These are phyloP conservation scores for Nakazawaea molendinolei DNA, from an alignment of 805 yeast genomes.

Conservation along the genomic window DNA sequence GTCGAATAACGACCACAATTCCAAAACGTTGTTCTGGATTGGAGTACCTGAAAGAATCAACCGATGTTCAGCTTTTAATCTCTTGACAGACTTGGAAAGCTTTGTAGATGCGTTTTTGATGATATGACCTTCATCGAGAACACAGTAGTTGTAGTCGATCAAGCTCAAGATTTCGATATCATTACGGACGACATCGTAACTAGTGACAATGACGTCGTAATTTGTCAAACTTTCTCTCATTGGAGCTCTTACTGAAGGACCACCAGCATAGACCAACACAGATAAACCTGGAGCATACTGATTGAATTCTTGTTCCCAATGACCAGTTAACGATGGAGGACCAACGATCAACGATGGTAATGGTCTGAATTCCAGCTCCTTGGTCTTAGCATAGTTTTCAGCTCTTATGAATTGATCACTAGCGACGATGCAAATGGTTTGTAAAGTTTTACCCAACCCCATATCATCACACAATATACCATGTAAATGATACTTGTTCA, in stretches of 20 bases:
- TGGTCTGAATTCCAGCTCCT: slow-evolving; percentile 58
- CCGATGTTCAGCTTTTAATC: slow-evolving; percentile 79
- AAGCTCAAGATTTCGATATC: slow-evolving; percentile 61
- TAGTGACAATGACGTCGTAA: slow-evolving; percentile 86
- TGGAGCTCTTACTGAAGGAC: slow-evolving; percentile 63
- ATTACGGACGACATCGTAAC: slow-evolving; percentile 94
- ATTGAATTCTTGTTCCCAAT: slow-evolving; percentile 94
- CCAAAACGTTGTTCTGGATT: slow-evolving; percentile 93
- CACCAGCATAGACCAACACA: slow-evolving; percentile 88
- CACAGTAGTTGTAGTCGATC: slow-evolving; percentile 85
- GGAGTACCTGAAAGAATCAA: slow-evolving; percentile 95
- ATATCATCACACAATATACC: slow-evolving; percentile 98
- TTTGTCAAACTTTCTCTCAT: slow-evolving; percentile 44
- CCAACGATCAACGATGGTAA: slow-evolving; percentile 85
- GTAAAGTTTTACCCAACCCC: slow-evolving; percentile 97
- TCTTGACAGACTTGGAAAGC: slow-evolving; percentile 81
- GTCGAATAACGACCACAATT: slow-evolving; percentile 95
- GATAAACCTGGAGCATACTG: slow-evolving; percentile 85
- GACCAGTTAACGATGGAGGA: slow-evolving; percentile 97
- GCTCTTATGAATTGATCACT: slow-evolving; percentile 89
- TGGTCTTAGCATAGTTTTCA: slow-evolving; percentile 56
- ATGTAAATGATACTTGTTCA: slow-evolving; percentile 90
- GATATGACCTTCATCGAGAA: slow-evolving; percentile 95
- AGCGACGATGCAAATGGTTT: slow-evolving; percentile 93
- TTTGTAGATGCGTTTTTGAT: slow-evolving; percentile 89